Base-by-base conservation (phyloP, 805 yeast genomes). In the Hagleromyces aurorensis region DNA sequence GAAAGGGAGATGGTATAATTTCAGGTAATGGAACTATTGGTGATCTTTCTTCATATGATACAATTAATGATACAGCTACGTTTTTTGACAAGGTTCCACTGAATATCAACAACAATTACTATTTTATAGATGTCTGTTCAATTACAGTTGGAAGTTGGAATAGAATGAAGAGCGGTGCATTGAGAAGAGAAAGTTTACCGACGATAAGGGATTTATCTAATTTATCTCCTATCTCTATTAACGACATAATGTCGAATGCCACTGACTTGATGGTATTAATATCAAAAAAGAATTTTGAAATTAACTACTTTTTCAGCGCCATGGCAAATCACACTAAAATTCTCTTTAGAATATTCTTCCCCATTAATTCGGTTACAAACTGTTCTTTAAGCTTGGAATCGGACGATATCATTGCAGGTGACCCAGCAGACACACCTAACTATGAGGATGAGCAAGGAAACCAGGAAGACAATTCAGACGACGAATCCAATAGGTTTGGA, bases 101-200 rank as follows among this genome's bases (percentile, higher is more conserved):
- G 19, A 69, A 64, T 22, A 52, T 72, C 23, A 81, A 79, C 48
- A 79, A 75, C 31, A 72, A 75, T 38, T 81, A 81, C 51, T 70
- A 72, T 46, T 72, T 78, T 36, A 67, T 80, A 16, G 86, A 81
- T 44, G 69, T 81, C 40, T 62, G 69, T 24, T 74, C 83, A 7
- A 63, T 81, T 7, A 70, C 80, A 0, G 87, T 81, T 15, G 91
- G 91, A 0, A 65, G 77, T 19, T 82, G 93, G 93, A 86, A 80
- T 54, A 60, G 93, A 41, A 69, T 78, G 38, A 75, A 75, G 48
- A 68, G 78, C 20, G 91, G 91, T 1, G 62, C 66, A 32, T 57
- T 65, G 22, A 43, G 46, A 31, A 57, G 28, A 38, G 56, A 52
- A 14, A 62, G 61, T 33, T 46, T 59, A 13, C 48, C 57, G 6